phyloP scores from a whole-genome alignment of 2,329 filamentous ascomycete genomes.

The Ceratocystis harringtonii region DNA sequence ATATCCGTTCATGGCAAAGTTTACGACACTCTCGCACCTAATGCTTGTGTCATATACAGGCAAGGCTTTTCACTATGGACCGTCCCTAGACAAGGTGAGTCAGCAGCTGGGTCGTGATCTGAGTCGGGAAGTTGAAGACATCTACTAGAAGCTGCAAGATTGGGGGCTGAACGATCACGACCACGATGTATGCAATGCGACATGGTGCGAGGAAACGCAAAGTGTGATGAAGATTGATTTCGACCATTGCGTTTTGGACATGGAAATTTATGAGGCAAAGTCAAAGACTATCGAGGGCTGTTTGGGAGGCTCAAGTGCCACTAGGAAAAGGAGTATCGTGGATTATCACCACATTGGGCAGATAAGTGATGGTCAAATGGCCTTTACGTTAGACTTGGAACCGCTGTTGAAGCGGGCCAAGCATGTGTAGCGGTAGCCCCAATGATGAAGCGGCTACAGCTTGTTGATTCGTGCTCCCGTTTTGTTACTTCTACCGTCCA shows the following conservation, averaged over 20 bases:
- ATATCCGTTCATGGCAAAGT: neutral
- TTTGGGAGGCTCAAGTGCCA: no score
- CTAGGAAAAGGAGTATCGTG: no score
- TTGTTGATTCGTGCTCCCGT: no score
- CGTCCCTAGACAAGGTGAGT: neutral
- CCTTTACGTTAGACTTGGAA: no score
- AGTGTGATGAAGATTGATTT: neutral
- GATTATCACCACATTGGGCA: no score
- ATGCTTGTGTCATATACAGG: neutral
- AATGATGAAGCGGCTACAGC: no score
- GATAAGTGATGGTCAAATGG: no score
- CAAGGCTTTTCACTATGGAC: conserved; percentile 22
- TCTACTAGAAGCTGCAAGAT: neutral
- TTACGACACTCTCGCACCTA: neutral
- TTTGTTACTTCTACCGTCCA: no score
- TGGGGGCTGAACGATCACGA: neutral
- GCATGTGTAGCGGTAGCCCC: no score
- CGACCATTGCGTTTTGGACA: neutral
- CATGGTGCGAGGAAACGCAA: neutral
- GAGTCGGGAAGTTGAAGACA: neutral
- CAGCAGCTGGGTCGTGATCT: neutral
- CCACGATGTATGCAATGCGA: neutral
- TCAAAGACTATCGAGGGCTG: no score
- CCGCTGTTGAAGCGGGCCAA: no score
- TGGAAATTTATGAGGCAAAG: no score